These are phyloP conservation scores for Tirmania nivea DNA, from an alignment of 495 filamentous ascomycete genomes.

Conservation along the genomic window DNA sequence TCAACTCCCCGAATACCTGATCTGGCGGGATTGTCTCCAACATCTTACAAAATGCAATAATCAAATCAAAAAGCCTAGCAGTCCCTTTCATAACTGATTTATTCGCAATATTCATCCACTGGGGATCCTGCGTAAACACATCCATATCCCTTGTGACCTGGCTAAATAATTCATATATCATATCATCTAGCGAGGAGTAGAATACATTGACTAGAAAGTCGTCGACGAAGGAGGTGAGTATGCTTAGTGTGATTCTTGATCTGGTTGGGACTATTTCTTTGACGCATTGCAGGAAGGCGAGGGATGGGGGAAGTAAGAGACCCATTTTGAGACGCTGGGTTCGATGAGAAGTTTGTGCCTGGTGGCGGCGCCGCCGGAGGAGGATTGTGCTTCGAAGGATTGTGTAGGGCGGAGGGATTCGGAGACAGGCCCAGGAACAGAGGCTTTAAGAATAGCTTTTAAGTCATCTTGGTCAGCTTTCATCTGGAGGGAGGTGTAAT, in stretches of 20 bases:
- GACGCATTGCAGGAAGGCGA: constrained; percentile 74
- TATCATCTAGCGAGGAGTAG: constrained; percentile 88
- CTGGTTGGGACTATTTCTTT: constrained; percentile 75
- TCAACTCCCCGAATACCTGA: constrained; percentile 70
- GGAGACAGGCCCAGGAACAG: constrained; percentile 80
- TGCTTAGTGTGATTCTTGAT: constrained; percentile 65
- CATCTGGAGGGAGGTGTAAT: constrained; percentile 49
- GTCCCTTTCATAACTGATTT: constrained; percentile 88
- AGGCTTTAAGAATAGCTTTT: constrained; percentile 68
- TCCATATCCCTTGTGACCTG: constrained; percentile 63
- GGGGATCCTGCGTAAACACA: constrained; percentile 67
- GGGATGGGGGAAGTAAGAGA: constrained; percentile 73
- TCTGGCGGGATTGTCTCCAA: constrained; percentile 89
- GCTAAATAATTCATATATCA: constrained; percentile 67
- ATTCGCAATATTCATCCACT: constrained; percentile 55
- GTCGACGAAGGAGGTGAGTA: constrained; percentile 84
- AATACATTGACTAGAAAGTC: constrained; percentile 98
- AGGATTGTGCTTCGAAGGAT: constrained; percentile 23
- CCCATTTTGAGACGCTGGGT: constrained; percentile 94
- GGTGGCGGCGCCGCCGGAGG: constrained; percentile 37
- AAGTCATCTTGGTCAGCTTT: constrained; percentile 67
- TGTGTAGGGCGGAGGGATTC: constrained; percentile 34
- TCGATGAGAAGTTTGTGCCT: constrained; percentile 77
- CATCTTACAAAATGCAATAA: constrained; percentile 83
- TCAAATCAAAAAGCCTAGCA: constrained; percentile 61